Evolutionary conservation across 139 green algal species (phyloP).

Genomic region (Chlorella sorokiniana): DNA sequence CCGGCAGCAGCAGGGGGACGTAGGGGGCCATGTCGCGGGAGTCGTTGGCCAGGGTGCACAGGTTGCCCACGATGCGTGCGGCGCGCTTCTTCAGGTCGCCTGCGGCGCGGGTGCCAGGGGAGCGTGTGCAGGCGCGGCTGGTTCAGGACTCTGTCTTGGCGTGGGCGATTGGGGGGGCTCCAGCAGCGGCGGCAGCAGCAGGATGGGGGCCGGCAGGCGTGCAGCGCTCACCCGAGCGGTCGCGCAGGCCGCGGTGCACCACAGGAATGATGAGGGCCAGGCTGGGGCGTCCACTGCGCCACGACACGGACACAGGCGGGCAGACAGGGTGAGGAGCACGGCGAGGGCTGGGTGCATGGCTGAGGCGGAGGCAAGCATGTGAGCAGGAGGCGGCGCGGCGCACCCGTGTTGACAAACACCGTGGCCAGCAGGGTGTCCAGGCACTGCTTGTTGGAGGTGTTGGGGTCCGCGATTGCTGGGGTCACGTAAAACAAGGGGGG

Average conservation of each 20-base stretch:
- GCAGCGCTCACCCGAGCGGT: conserved; percentile 58
- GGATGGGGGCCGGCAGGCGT: neutral
- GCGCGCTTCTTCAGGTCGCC: conserved; percentile 95
- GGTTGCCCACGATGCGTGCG: conserved; percentile 92
- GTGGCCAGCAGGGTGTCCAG: conserved; percentile 86
- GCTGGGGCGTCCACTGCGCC: conserved; percentile 4
- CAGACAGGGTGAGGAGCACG: neutral
- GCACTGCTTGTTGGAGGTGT: conserved; percentile 66
- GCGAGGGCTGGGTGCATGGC: neutral
- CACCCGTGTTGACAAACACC: conserved; percentile 95
- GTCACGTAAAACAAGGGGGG: neutral
- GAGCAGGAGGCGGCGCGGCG: conserved; percentile 34
- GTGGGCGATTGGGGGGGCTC: neutral
- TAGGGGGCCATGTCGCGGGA: conserved; percentile 96
- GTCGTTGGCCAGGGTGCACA: conserved; percentile 92
- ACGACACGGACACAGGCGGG: neutral
- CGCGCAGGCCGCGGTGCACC: conserved; percentile 85
- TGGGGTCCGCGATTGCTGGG: conserved; percentile 85
- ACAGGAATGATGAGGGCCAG: conserved; percentile 94
- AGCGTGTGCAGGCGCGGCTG: neutral
- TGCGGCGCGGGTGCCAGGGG: neutral
- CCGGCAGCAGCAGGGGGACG: conserved; percentile 87
- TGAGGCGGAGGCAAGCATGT: neutral
- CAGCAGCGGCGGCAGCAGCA: neutral
- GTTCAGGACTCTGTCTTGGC: neutral